phyloP scores from a whole-genome alignment of 495 filamentous ascomycete genomes.

The Xylaria acuta region DNA sequence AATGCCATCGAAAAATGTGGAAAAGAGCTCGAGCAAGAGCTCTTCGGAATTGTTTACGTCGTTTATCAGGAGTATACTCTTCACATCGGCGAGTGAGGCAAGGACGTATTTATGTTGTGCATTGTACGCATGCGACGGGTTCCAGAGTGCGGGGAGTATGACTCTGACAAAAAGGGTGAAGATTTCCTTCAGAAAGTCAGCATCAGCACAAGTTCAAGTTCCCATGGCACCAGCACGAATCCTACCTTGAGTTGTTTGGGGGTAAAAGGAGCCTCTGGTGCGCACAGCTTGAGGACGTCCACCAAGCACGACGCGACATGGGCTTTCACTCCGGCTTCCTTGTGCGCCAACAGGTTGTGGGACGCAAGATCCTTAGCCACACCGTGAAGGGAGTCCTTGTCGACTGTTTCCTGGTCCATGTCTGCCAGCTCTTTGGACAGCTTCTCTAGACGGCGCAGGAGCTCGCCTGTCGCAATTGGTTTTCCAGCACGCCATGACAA shows the following conservation, averaged over 20 bases:
- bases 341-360: slow-evolving; percentile 82
- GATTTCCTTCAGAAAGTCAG: slow-evolving; percentile 69
- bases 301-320: slow-evolving; percentile 89
- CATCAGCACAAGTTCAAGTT: slow-evolving; percentile 15
- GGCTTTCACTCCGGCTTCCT: slow-evolving; percentile 90
- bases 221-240: slow-evolving; percentile 12
- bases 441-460: slow-evolving; percentile 78
- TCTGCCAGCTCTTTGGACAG: slow-evolving; percentile 84
- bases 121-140: slow-evolving; percentile 91
- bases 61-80: slow-evolving; percentile 92
- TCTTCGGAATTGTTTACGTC: slow-evolving; percentile 81
- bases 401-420: slow-evolving; percentile 85
- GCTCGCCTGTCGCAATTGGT: slow-evolving; percentile 80
- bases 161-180: slow-evolving; percentile 86
- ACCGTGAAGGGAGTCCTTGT: slow-evolving; percentile 77
- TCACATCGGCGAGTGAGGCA: slow-evolving; percentile 85
- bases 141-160: slow-evolving; percentile 83
- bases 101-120: slow-evolving; percentile 90
- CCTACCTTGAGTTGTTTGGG: slow-evolving; percentile 84
- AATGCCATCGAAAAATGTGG: slow-evolving; percentile 88
- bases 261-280: slow-evolving; percentile 94
- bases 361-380: slow-evolving; percentile 90
- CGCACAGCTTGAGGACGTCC: slow-evolving; percentile 91
- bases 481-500: slow-evolving; percentile 93
- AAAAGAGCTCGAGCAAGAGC: slow-evolving; percentile 81